Evolutionary conservation across 306 rosid genomes (phyloP), one percentile per base, ranked within the genome.

Genomic region (Myrica gale): DNA sequence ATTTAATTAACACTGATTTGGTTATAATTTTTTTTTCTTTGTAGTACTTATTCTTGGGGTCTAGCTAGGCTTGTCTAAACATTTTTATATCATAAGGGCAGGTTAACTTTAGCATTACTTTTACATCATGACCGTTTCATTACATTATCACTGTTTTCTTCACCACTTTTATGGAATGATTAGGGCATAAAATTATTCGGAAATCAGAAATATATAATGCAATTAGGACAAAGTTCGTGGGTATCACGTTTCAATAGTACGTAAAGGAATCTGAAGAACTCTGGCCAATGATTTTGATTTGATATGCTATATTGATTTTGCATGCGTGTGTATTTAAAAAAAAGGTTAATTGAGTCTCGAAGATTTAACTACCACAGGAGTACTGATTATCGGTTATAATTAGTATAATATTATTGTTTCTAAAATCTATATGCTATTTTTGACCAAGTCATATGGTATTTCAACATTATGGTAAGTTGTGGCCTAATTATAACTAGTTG

Each of bases 111-210:
- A 48, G 72, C 74, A 62, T 71, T 87, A 74, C 65, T 78, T 75
- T 70, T 50, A 69, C 79, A 75, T 72, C 76, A 67, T 78, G 85
- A 85, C 88, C 76, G 85, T 83, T 73, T 80, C 82, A 68, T 58
- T 44, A 79, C 69, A 76, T 75, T 68, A 48, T 70, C 87, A 87
- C 88, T 77, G 88, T 82, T 91, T 84, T 84, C 79, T 74, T 80
- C 83, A 68, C 82, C 85, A 81, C 73, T 75, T 76, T 23, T 68
- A 23, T 41, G 73, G 72, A 78, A 75, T 79, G 52, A 69, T 84
- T 63, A 51, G 56, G 42, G 37, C 37, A 69, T 74, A 52, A 46
- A 72, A 32, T 20, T 57, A 57, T 62, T 65, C 41, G 10, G 15
- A 13, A 61, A 66, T 66, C 26, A 41, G 11, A 41, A 37, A 41